Conservation (phyloP, 2,329 filamentous ascomycete genomes). For the Seiridium cupressi region DNA sequence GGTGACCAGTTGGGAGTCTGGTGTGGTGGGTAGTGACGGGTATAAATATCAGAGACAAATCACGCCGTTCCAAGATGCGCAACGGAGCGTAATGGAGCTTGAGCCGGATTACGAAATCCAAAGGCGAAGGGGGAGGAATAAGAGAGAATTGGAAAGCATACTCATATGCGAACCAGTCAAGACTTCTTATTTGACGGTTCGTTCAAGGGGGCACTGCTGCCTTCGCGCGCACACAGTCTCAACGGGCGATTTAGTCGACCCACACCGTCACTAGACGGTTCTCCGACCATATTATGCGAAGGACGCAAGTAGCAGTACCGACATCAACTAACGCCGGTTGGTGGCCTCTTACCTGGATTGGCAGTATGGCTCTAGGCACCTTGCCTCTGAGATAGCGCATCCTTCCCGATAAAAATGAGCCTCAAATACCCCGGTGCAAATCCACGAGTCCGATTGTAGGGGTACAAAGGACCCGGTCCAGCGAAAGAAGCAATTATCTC, state of each 20-base stretch:
- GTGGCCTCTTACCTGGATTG: neutral
- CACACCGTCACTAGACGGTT: neutral
- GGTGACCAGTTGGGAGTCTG: neutral
- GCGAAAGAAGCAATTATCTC: neutral
- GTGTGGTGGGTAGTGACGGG: slow-evolving; percentile 3
- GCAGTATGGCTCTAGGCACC: neutral
- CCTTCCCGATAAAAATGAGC: slow-evolving; percentile 5
- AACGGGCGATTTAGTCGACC: neutral
- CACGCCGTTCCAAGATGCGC: slow-evolving; percentile 5
- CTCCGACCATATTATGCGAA: neutral
- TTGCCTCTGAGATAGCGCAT: neutral
- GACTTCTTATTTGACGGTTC: slow-evolving; percentile 5
- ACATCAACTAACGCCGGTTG: neutral
- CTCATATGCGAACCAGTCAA: slow-evolving; percentile 5
- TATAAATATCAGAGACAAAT: slow-evolving; percentile 9
- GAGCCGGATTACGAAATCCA: neutral
- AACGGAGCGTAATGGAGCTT: slow-evolving; percentile 1
- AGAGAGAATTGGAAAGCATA: slow-evolving; percentile 1
- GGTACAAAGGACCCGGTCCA: neutral
- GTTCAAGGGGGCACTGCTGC: slow-evolving; percentile 11
- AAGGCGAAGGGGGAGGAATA: slow-evolving; percentile 2
- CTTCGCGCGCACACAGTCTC: slow-evolving; percentile 2
- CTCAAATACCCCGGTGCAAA: neutral
- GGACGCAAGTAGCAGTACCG: slow-evolving; percentile 6
- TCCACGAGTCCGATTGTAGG: neutral